Evolutionary conservation across 1,139 yeast genomes (phyloP), one percentile per base, ranked within the genome.

Genomic region (Tardiomyces blankii): DNA sequence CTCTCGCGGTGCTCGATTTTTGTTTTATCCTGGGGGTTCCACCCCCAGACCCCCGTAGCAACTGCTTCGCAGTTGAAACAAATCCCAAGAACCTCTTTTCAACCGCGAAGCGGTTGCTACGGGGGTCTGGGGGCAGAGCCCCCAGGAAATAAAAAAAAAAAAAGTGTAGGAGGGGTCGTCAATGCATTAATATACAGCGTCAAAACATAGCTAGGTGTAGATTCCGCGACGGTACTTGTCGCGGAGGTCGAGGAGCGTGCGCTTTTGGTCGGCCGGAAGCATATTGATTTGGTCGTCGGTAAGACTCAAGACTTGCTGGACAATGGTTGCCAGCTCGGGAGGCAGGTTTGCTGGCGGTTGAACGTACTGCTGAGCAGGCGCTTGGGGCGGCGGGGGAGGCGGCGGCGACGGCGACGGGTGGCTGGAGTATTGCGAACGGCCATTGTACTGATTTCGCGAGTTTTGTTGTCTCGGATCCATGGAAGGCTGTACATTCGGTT

Each of bases 281-380:
- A 66, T 67, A 2, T 66, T 65, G 8, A 88, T 66, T 47, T 87
- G 93, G 6, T 74, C 78, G 21, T 82, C 87, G 3, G 78, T 65
- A 52, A 89, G 67, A 18, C 69, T 69, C 51, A 83, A 63, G 2
- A 87, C 60, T 64, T 50, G 80, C 39, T 58, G 55, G 66, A 56
- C 80, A 67, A 68, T 54, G 2, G 61, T 67, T 4, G 62, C 66
- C 50, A 66, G 68, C 43, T 60, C 55, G 1, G 68, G 63, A 27
- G 60, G 55, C 40, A 52, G 47, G 3, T 49, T 50, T 1, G 42
- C 51, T 12, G 51, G 44, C 27, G 50, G 50, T 38, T 52, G 53
- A 23, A 35, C 46, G 3, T 27, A 14, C 13, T 9, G 18, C 1
- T 44, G 39, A 11, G 49, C 35, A 2, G 14, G 32, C 18, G 19